Conservation (phyloP, 306 rosid genomes). For the Rosa chinensis region DNA sequence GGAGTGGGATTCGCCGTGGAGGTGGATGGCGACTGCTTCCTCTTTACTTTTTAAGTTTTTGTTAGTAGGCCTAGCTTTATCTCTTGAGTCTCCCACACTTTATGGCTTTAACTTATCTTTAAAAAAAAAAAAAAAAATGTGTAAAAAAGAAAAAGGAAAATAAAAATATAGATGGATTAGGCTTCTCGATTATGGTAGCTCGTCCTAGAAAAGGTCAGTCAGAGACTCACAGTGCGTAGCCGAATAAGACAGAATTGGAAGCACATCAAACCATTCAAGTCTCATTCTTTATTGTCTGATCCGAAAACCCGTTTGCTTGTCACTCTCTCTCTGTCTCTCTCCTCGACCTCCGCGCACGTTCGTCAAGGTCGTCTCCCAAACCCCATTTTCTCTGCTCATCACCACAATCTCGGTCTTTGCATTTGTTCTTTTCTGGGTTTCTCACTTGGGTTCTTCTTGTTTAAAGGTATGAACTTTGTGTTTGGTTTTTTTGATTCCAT, state of each 20-base stretch:
- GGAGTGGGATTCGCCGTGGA: too few relatives aligned
- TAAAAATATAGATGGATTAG: neutral
- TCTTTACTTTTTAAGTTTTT: too few relatives aligned
- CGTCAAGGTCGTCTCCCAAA: slow-evolving; percentile 18
- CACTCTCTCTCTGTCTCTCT: slow-evolving; percentile 14
- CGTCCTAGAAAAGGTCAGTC: too few relatives aligned
- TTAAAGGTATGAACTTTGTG: neutral
- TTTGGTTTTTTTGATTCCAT: slow-evolving; percentile 2
- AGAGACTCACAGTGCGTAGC: neutral
- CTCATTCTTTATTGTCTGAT: slow-evolving; percentile 3
- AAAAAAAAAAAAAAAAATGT: neutral
- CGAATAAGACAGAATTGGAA: slow-evolving; percentile 2
- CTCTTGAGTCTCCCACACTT: too few relatives aligned
- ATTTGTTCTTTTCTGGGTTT: slow-evolving; percentile 10
- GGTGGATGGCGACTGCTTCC: too few relatives aligned
- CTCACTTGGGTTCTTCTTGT: slow-evolving; percentile 3
- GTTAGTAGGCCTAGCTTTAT: too few relatives aligned
- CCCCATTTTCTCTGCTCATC: slow-evolving; percentile 7
- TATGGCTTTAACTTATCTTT: too few relatives aligned
- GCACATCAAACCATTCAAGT: neutral
- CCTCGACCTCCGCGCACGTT: slow-evolving; percentile 15
- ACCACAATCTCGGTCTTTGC: neutral
- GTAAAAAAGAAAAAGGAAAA: neutral
- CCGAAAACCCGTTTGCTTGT: neutral
- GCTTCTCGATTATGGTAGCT: neutral